phyloP scores from a whole-genome alignment of 345 rosid species.

The Eucalyptus grandis region DNA sequence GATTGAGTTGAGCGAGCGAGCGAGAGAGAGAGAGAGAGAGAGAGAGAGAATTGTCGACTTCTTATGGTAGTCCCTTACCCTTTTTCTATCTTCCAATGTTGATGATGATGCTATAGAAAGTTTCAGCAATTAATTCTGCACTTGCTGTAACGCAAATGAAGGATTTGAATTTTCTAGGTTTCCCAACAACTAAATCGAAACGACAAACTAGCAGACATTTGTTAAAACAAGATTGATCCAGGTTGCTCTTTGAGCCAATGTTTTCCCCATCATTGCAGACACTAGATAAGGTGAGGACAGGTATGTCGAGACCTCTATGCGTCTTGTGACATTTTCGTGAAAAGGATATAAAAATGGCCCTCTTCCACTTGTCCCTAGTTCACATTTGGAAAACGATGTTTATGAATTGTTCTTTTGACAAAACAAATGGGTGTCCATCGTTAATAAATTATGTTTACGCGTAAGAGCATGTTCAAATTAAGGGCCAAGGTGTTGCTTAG shows the following conservation, averaged over 20 bases:
- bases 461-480: background rate
- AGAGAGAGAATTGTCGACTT: background rate
- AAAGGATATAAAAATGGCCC: background rate
- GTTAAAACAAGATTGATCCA: background rate
- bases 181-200: background rate
- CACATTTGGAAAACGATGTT: background rate
- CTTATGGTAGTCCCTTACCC: background rate
- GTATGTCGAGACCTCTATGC: background rate
- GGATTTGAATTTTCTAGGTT: background rate
- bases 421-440: background rate
- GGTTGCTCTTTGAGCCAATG: background rate
- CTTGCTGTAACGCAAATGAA: background rate
- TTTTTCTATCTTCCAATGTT: background rate
- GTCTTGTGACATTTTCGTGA: background rate
- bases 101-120: background rate
- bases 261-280: background rate
- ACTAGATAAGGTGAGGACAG: background rate
- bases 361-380: background rate
- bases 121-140: background rate
- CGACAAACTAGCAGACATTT: background rate
- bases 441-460: background rate
- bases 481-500: background rate
- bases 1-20: background rate
- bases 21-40: background rate
- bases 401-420: background rate